Evolutionary conservation across 2,329 filamentous ascomycete species (phyloP), one percentile per base, ranked within the genome.

Genomic region (Parascedosporium putredinis): DNA sequence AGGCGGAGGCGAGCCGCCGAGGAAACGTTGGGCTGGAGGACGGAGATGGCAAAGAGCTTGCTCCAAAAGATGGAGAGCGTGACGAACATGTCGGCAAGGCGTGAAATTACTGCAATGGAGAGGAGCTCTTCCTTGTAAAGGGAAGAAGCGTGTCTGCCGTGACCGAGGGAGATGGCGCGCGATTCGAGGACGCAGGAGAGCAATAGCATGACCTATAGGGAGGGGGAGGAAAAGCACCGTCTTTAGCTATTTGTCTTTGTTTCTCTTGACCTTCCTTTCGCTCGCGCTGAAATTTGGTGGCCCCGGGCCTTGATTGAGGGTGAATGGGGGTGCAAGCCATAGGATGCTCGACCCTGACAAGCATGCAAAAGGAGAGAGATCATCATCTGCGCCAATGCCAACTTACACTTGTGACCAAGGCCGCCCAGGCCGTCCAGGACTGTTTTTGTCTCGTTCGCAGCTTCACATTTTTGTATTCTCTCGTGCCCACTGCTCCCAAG

Each of bases 61-160:
- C 33, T 42, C n/a, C 33, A 40, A 24, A 49, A 25, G 36, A 38
- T 49, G 36, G 47, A 49, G 34, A 49, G 36, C 18, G 36, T 42
- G 34, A 38, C 47, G 36, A 49, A 38, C n/a, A 29, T 43, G 47
- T 33, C 24, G 47, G 47, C 47, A 16, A 43, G 47, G 36, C 47
- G 47, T 23, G 45, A 36, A 33, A 38, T n/a, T 18, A 23, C 22
- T n/a, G 27, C 31, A 20, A 47, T 16, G 31, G 45, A 36, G 29
- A 34, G 45, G 33, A 47, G 20, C 20, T 31, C 23, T 14, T 33
- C 31, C 2, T 14, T 9, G 45, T 31, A 24, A 14, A 38, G 31
- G 45, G 45, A n/a, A 22, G 18, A n/a, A 33, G 31, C 20, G 33
- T 24, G 45, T 25, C 18, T 24, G 45, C 31, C 31, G 45, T 47